A percentile compares a stretch with the other conserved stretches of the same genome.
These are phyloP conservation scores for Plantago major DNA, from an alignment of 257 asterid species.

Conservation along the genomic window DNA sequence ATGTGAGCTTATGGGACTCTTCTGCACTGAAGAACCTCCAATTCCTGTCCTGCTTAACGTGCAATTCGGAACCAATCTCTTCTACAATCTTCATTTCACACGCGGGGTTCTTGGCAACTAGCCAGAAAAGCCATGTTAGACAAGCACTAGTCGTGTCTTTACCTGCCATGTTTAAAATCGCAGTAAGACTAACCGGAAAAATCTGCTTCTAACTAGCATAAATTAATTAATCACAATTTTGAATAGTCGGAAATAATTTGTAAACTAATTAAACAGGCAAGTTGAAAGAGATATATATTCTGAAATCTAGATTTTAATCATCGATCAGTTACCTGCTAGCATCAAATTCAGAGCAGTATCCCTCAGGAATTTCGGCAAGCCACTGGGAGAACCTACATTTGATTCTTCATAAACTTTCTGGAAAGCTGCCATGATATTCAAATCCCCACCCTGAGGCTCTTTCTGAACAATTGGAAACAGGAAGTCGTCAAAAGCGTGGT, in stretches of 20 bases:
- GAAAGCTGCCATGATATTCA: slow-evolving; percentile 16
- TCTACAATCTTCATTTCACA: slow-evolving; percentile 26
- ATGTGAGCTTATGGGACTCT: slow-evolving; percentile 26
- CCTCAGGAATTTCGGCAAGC: slow-evolving; percentile 20
- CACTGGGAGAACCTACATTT: neutral
- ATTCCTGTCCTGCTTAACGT: neutral
- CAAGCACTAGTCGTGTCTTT: slow-evolving; percentile 41
- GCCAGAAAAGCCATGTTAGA: slow-evolving; percentile 49
- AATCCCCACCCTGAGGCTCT: neutral
- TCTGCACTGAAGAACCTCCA: slow-evolving; percentile 23
- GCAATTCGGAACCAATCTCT: slow-evolving; percentile 27
- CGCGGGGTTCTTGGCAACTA: slow-evolving; percentile 26
- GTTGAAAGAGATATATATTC: too few relatives aligned
- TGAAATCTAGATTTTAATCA: too few relatives aligned
- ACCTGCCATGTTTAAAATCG: slow-evolving; percentile 25
- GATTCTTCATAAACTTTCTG: slow-evolving; percentile 15
- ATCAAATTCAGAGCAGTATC: slow-evolving; percentile 33
- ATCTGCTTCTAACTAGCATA: too few relatives aligned
- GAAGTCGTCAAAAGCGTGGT: slow-evolving; percentile 30
- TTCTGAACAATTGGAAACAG: slow-evolving; percentile 16
- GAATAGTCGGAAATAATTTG: too few relatives aligned
- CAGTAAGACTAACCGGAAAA: too few relatives aligned
- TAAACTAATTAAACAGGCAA: too few relatives aligned
- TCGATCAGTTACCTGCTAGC: neutral
- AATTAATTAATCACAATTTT: too few relatives aligned